Base-by-base conservation (phyloP, 306 rosid species). In the Cotoneaster glaucophyllus region DNA sequence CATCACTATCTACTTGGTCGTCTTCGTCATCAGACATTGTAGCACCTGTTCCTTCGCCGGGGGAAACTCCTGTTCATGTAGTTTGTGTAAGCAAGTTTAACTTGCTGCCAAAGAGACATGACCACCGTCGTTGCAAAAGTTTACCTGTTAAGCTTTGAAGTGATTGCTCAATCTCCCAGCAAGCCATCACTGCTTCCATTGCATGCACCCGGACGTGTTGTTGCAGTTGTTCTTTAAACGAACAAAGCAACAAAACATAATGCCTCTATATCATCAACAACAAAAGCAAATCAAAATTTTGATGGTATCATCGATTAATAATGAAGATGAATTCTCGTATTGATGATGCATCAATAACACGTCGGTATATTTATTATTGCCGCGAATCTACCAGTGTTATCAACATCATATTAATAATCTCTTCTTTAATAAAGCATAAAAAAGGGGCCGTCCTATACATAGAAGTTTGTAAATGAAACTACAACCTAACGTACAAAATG, bases 151-250 rank as follows among this genome's bases (percentile, higher is more conserved):
- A 77, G 78, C 98, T 92, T 77, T 95, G 99, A 15, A 95, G 85
- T 67, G 99, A 90, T 70, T 95, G 99, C 79, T 92, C 99, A 26
- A 95, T 95, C 84, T 95, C 99, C 99, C 99, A 95, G 84, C 99
- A 95, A 80, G 98, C 99, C 99, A 92, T 95, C 17, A 95, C 99
- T 39, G 99, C 99, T 86, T 95, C 99, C 99, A 95, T 95, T 24
- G 99, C 98, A 83, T 92, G 99, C 62, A 95, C 98, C 11, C 97
- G 92, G 72, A 95, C 99, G 71, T 95, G 99, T 73, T 92, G 99
- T 67, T 95, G 99, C 62, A 95, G 92, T 75, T 95, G 99, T 65
- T 95, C 99, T 89, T 92, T 95, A 83, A 95, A 95, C 15, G 99
- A 95, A 85, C 97, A 95, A 50, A 95, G 97, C 90, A 92, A 77